These are phyloP conservation scores for Fusarium dlaminii DNA, from an alignment of 2,329 filamentous ascomycete genomes.

Conservation along the genomic window DNA sequence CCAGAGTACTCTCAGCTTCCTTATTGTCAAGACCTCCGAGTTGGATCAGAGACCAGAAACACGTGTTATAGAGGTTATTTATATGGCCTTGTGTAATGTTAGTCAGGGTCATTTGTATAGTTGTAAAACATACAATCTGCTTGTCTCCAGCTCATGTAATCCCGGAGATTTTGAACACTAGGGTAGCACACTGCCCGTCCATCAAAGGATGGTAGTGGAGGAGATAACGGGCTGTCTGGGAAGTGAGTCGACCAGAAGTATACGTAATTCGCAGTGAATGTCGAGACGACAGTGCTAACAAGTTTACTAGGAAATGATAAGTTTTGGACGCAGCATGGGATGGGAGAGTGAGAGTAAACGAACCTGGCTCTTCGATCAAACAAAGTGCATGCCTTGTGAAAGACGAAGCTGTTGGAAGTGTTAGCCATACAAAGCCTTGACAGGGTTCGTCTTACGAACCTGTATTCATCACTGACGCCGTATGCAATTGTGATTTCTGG, in stretches of 20 bases:
- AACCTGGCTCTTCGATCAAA: slow-evolving; percentile 88
- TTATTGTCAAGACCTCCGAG: slow-evolving; percentile 78
- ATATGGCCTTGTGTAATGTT: slow-evolving; percentile 75
- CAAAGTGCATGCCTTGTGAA: slow-evolving; percentile 81
- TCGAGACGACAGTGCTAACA: slow-evolving; percentile 88
- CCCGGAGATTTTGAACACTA: slow-evolving; percentile 79
- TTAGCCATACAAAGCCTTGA: neutral
- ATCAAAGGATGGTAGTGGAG: slow-evolving; percentile 89
- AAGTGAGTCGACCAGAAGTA: slow-evolving; percentile 83
- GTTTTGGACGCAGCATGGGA: neutral
- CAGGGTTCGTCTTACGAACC: slow-evolving; percentile 52
- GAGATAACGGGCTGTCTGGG: slow-evolving; percentile 72
- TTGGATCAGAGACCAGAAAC: slow-evolving; percentile 90
- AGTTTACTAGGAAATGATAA: slow-evolving; percentile 72
- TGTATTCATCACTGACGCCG: slow-evolving; percentile 94
- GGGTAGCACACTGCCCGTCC: slow-evolving; percentile 92
- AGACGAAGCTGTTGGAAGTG: slow-evolving; percentile 74
- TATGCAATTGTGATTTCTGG: slow-evolving; percentile 90
- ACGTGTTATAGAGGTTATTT: slow-evolving; percentile 98
- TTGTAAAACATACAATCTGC: slow-evolving; percentile 78
- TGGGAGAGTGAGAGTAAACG: neutral
- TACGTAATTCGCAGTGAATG: slow-evolving; percentile 92
- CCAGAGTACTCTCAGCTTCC: slow-evolving; percentile 82
- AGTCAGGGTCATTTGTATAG: neutral
- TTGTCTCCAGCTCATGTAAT: slow-evolving; percentile 98